Evolutionary conservation across 2,329 filamentous ascomycete species (phyloP).

Genomic region (Huntiella moniliformis): DNA sequence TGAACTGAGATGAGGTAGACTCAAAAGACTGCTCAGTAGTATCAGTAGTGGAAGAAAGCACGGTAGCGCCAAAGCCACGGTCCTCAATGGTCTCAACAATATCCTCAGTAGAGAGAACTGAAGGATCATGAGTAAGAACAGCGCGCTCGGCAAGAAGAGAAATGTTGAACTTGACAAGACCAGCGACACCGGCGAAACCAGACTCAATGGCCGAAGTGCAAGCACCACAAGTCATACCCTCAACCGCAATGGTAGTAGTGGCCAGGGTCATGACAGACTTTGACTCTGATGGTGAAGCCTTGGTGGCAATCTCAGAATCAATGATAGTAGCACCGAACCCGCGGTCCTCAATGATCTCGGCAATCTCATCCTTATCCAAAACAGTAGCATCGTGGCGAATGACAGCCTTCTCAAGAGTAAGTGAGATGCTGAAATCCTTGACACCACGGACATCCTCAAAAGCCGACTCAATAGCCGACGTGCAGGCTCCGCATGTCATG

Average conservation of each 20-base stretch:
- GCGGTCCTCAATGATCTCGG: conserved; percentile 45
- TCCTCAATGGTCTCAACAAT: conserved; percentile 77
- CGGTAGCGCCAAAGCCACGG: conserved; percentile 65
- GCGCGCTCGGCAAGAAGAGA: conserved; percentile 84
- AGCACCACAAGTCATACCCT: conserved; percentile 94
- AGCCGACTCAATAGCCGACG: conserved; percentile 64
- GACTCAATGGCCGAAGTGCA: conserved; percentile 83
- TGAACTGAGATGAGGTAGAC: conserved; percentile 53
- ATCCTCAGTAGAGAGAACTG: conserved; percentile 49
- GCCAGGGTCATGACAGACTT: conserved; percentile 23
- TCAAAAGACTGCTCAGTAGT: conserved; percentile 32
- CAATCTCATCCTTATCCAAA: conserved; percentile 32
- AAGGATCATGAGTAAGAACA: conserved; percentile 64
- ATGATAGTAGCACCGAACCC: conserved; percentile 68
- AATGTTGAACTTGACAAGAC: conserved; percentile 80
- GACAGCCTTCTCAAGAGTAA: conserved; percentile 70
- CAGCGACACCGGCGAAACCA: conserved; percentile 59
- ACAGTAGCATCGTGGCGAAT: conserved; percentile 54
- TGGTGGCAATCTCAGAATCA: conserved; percentile 39
- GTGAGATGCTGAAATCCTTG: conserved; percentile 59
- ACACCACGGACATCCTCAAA: conserved; percentile 60
- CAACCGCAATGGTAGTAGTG: conserved; percentile 72
- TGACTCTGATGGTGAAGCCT: conserved; percentile 13
- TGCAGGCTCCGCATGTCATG: conserved; percentile 85
- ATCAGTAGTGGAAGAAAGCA: conserved; percentile 59